These are phyloP conservation scores for Cadophora malorum DNA, from an alignment of 2,329 filamentous ascomycete genomes.

Conservation along the genomic window DNA sequence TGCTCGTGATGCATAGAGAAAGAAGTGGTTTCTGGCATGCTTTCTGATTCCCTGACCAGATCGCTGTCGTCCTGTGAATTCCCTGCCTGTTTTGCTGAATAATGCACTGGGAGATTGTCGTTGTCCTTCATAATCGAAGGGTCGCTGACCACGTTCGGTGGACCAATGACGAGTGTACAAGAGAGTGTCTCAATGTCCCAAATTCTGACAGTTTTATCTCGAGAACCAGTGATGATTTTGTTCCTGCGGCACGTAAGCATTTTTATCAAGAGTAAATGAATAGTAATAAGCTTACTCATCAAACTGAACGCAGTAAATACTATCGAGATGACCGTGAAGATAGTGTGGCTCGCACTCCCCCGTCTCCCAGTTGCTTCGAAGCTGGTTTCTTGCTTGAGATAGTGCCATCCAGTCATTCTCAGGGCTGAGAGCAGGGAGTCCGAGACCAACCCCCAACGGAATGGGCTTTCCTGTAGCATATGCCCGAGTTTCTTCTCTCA, in stretches of 20 bases:
- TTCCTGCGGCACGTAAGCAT: constrained; percentile 59
- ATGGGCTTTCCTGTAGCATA: constrained; percentile 63
- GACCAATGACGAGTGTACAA: constrained; percentile 86
- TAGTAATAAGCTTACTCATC: constrained; percentile 73
- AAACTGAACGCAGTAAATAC: constrained; percentile 97
- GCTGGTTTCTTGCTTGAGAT: constrained; percentile 76
- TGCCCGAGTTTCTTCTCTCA: constrained; percentile 64
- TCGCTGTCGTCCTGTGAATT: constrained; percentile 34
- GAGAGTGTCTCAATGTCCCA: constrained; percentile 93
- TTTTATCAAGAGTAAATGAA: neutral
- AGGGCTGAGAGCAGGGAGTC: constrained; percentile 60
- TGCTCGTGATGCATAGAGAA: constrained; percentile 79
- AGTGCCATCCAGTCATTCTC: constrained; percentile 86
- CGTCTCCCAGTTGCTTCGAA: constrained; percentile 81
- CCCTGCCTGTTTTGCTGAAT: constrained; percentile 54
- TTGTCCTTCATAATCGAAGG: constrained; percentile 58
- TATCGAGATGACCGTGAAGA: constrained; percentile 91
- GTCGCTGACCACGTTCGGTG: constrained; percentile 67
- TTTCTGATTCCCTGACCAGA: constrained; percentile 46
- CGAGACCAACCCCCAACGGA: constrained; percentile 60
- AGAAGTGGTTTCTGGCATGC: constrained; percentile 60
- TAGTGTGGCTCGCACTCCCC: constrained; percentile 84
- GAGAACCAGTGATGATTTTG: constrained; percentile 96
- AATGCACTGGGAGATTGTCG: constrained; percentile 59
- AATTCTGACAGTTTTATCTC: constrained; percentile 92